Evolutionary conservation across 2,329 filamentous ascomycete species (phyloP).

Genomic region (Pestalotiopsis sp.): DNA sequence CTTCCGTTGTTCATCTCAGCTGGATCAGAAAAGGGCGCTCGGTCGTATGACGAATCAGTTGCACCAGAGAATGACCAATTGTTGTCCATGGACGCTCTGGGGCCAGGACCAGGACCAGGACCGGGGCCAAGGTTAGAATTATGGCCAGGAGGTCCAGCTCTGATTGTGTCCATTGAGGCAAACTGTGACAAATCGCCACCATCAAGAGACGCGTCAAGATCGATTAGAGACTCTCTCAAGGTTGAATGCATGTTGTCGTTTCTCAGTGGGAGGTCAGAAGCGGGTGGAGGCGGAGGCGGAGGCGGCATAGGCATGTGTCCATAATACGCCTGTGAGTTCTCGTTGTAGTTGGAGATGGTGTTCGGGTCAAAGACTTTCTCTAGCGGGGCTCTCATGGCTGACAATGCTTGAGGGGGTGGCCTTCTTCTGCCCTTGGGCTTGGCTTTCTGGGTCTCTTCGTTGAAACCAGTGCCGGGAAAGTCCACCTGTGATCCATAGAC

Average conservation of each 20-base stretch:
- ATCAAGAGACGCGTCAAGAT: slow-evolving; percentile 63
- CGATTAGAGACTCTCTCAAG: slow-evolving; percentile 67
- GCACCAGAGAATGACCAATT: slow-evolving; percentile 46
- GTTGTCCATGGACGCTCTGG: slow-evolving; percentile 52
- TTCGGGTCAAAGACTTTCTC: slow-evolving; percentile 70
- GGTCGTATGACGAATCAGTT: slow-evolving; percentile 43
- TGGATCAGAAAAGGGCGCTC: slow-evolving; percentile 60
- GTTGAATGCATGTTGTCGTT: slow-evolving; percentile 56
- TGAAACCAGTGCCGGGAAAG: slow-evolving; percentile 44
- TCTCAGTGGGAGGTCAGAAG: slow-evolving; percentile 62
- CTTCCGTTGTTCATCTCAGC: slow-evolving; percentile 56
- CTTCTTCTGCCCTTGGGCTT: slow-evolving; percentile 57
- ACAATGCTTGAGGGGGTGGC: slow-evolving; percentile 61
- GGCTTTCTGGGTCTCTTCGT: slow-evolving; percentile 54
- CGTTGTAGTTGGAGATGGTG: slow-evolving; percentile 66
- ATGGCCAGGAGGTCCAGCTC: slow-evolving; percentile 33
- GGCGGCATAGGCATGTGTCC: slow-evolving; percentile 44
- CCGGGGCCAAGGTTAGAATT: neutral
- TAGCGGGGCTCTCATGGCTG: slow-evolving; percentile 60
- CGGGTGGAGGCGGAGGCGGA: slow-evolving; percentile 19
- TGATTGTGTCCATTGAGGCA: slow-evolving; percentile 64
- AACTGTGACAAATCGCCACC: slow-evolving; percentile 60
- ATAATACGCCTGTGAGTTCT: slow-evolving; percentile 66
- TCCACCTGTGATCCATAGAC: slow-evolving; percentile 63
- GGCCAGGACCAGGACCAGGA: slow-evolving; percentile 26